Evolutionary conservation across 345 rosid species (phyloP).

Genomic region (Boechera retrofracta): DNA sequence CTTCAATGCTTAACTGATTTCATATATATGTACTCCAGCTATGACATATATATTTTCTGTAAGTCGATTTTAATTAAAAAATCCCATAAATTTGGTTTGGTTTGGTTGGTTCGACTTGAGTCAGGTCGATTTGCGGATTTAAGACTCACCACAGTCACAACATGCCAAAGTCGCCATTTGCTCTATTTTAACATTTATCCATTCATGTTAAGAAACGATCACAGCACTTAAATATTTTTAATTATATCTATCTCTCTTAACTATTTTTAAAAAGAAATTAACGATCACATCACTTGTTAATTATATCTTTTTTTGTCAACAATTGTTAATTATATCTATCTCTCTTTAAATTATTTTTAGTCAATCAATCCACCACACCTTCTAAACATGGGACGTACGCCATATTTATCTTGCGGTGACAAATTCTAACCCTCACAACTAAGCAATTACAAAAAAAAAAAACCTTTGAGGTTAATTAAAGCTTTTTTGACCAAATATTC

Average conservation of each 20-base stretch:
- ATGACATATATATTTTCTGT: no score
- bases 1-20: not conserved
- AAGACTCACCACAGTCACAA: constrained; percentile 6
- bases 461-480: not conserved
- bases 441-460: constrained; percentile 13
- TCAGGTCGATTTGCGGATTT: not conserved
- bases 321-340: not conserved
- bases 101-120: not conserved
- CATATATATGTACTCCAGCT: not conserved
- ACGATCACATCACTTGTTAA: not conserved
- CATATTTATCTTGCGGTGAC: constrained; percentile 28
- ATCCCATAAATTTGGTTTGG: not conserved
- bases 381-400: constrained; percentile 17
- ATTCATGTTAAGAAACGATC: not conserved
- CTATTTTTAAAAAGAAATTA: not conserved
- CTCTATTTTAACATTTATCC: not conserved
- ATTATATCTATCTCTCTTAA: not conserved
- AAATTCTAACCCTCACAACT: constrained; percentile 37
- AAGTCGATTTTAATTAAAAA: not conserved
- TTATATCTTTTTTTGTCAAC: not conserved
- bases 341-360: constrained; percentile 18
- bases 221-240: not conserved
- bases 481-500: constrained; percentile 20
- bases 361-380: constrained; percentile 24
- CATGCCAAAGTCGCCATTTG: not conserved